Evolutionary conservation across 176 grass and related monocot species (phyloP), one percentile per base, ranked within the genome.

Genomic region (Musa itinerans): DNA sequence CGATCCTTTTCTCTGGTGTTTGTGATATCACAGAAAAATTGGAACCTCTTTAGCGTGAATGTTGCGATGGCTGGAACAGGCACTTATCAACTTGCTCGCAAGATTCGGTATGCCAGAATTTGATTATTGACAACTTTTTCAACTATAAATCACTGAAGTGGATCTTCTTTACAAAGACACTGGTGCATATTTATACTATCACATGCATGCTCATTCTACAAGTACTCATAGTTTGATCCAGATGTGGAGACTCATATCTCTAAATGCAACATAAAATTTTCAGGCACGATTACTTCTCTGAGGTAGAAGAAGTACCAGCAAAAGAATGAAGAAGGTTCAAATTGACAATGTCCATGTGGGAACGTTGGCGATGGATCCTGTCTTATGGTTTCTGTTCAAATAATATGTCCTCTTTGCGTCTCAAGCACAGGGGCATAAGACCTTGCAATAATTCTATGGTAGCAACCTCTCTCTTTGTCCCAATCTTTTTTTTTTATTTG

Each of bases 11-110:
- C 34, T 43, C 34, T 43, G 34, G 34, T 43, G 34, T 43, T 6
- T 59, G 23, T 53, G 20, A 15, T 75, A 27, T 85, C 82, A 63
- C 89, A 87, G 92, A 96, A 81, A 89, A 92, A 96, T 57, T 92
- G 84, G 86, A 96, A 96, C 23, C 89, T 96, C 50, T 85, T 87
- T 14, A 83, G 86, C 25, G 89, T 92, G 15, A 96, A 85, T 8
- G 75, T 89, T 78, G 92, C 86, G 54, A 89, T 92, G 92, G 84
- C 92, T 0, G 79, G 84, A 27, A 92, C 92, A 50, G 84, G 86
- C 54, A 55, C 92, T 52, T 96, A 89, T 77, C 92, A 96, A 72
- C 86, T 96, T 74, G 76, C 86, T 16, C 85, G 89, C 16, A 96
- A 92, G 72, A 81, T 92, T 87, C 81, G 82, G 89, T 92, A 81